Base-by-base conservation (phyloP, 1,284 basidiomycete species). In the Trichosporon sp. region DNA sequence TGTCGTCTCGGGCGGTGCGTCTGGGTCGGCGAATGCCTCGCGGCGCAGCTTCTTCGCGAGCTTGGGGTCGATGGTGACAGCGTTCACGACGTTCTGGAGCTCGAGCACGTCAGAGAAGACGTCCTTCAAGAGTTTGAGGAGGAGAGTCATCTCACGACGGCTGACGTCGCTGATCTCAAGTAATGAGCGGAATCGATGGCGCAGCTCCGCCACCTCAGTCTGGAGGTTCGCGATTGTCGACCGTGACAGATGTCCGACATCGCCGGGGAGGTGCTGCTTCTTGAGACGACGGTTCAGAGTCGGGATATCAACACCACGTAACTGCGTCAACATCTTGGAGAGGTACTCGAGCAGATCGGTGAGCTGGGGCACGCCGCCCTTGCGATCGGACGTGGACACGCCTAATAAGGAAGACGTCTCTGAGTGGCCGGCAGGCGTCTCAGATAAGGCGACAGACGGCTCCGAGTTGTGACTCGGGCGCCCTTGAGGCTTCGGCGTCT, bases 251-350 rank as follows among this genome's bases (percentile, higher is more conserved):
- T 98, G 93, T 14, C 90, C 89, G 19, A 98, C 88, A 77, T 98
- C 96, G 70, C 89, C 91, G 0, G 88, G 84, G 1, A 98, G 87
- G 78, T 96, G 89, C 76, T 98, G 96, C 64, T 94, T 91, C 83
- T 95, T 96, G 59, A 99, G 86, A 14, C 96, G 90, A 71, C 92
- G 91, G 59, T 92, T 92, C 51, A 99, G 87, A 0, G 94, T 95
- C 35, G 92, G 87, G 0, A 96, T 91, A 76, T 99, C 96, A 1
- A 95, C 91, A 74, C 92, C 90, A 16, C 88, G 85, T 74, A 98
- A 87, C 19, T 91, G 89, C 68, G 86, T 88, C 67, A 93, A 86
- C 11, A 97, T 84, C 32, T 88, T 86, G 35, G 87, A 83, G 68
- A 92, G 86, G 74, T 91, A 90, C 87, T 71, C 73, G 61, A 72